These are phyloP conservation scores for Herpotrichia juniperi DNA, from an alignment of 2,329 filamentous ascomycete genomes.

Conservation along the genomic window DNA sequence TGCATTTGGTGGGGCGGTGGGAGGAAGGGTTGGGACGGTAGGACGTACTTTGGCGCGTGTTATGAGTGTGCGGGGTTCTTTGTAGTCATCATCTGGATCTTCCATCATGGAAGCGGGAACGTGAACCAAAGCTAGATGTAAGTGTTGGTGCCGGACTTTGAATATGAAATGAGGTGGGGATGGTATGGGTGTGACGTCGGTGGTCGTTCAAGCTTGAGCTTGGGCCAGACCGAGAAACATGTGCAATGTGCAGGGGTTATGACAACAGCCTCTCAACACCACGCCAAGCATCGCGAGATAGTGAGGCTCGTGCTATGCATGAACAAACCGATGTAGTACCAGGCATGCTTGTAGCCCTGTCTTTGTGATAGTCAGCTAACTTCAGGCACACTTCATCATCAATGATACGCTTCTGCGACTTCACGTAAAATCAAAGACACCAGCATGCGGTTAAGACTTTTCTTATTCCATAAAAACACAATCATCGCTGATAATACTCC, in stretches of 20 bases:
- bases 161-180: constrained; percentile 26
- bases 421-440: neutral
- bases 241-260: neutral
- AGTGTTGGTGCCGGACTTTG: constrained; percentile 18
- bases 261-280: constrained; percentile 11
- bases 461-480: constrained; percentile 6
- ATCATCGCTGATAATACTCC: constrained; percentile 20
- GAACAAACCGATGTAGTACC: too few relatives aligned
- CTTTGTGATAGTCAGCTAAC: too few relatives aligned
- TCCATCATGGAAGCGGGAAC: constrained; percentile 20
- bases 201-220: constrained; percentile 10
- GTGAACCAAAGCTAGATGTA: neutral
- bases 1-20: neutral
- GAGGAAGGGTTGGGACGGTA: neutral
- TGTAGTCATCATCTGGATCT: constrained; percentile 25
- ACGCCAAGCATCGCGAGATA: constrained; percentile 25
- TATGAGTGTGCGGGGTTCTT: constrained; percentile 17
- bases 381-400: too few relatives aligned
- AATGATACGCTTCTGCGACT: too few relatives aligned
- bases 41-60: constrained; percentile 27
- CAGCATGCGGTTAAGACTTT: constrained; percentile 1
- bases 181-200: constrained; percentile 33
- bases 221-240: constrained; percentile 21
- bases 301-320: neutral
- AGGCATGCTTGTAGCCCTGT: too few relatives aligned